These are phyloP conservation scores for Phytophthora tentaculata DNA, from an alignment of 352 stramenopile species.

Conservation along the genomic window DNA sequence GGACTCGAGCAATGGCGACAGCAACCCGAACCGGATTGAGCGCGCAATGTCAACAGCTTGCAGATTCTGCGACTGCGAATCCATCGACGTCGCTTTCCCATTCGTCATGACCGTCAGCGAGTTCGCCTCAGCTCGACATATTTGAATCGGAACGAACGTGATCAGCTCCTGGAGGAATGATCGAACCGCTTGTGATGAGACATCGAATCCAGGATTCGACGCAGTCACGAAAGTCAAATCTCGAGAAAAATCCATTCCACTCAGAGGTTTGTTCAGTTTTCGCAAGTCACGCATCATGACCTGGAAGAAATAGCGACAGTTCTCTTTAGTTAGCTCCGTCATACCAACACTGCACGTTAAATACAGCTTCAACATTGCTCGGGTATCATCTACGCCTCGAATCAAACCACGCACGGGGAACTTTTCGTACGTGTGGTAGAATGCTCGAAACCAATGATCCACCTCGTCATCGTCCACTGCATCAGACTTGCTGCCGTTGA, in stretches of 20 bases:
- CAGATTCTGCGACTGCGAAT: constrained; percentile 20
- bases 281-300: constrained; percentile 56
- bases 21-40: constrained; percentile 47
- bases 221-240: constrained; percentile 25
- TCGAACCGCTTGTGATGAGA: constrained; percentile 9
- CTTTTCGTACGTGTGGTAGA: constrained; percentile 45
- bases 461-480: constrained; percentile 9
- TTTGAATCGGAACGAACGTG: constrained; percentile 80
- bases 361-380: constrained; percentile 28
- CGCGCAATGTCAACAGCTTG: constrained; percentile 60
- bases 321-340: constrained; percentile 6
- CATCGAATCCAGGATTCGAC: neutral
- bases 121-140: constrained; percentile 73
- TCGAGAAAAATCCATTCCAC: constrained; percentile 39
- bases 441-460: constrained; percentile 35
- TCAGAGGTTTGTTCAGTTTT: constrained; percentile 66
- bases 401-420: constrained; percentile 42
- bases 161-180: constrained; percentile 43
- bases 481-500: constrained; percentile 21
- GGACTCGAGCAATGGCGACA: constrained; percentile 46
- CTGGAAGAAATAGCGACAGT: constrained; percentile 35
- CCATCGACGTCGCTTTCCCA: constrained; percentile 36
- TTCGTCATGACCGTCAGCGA: constrained; percentile 63
- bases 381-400: constrained; percentile 34
- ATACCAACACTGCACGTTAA: constrained; percentile 27